A percentile compares a stretch with the other conserved stretches of the same genome.
These are phyloP conservation scores for Annulohypoxylon maeteangense DNA, from an alignment of 495 filamentous ascomycete species.

Conservation along the genomic window DNA sequence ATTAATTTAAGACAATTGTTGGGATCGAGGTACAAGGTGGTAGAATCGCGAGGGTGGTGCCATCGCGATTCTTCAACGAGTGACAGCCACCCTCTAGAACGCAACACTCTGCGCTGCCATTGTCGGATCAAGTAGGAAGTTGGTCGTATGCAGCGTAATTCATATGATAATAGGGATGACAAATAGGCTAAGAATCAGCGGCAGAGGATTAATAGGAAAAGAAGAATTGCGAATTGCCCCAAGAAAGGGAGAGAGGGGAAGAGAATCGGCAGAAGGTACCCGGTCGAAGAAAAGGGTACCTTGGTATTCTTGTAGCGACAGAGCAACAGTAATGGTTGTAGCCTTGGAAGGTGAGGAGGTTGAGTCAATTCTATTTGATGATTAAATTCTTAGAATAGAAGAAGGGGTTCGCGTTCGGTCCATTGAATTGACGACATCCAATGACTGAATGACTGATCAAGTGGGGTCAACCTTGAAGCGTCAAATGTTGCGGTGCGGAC, in stretches of 20 bases:
- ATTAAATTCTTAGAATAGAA: slow-evolving; percentile 18
- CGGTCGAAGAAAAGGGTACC: slow-evolving; percentile 17
- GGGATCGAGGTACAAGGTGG: slow-evolving; percentile 23
- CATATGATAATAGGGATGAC: slow-evolving; percentile 28
- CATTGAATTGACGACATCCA: neutral
- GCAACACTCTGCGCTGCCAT: slow-evolving; percentile 59
- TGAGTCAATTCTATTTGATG: slow-evolving; percentile 28
- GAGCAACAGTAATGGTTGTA: neutral
- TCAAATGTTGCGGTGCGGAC: no score
- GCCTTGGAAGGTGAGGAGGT: neutral
- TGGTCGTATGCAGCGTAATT: slow-evolving; percentile 30
- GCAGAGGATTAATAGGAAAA: slow-evolving; percentile 19
- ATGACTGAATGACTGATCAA: neutral
- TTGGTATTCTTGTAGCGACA: neutral
- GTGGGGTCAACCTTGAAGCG: neutral
- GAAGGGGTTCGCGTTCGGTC: neutral
- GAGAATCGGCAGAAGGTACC: slow-evolving; percentile 28
- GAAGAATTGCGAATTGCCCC: slow-evolving; percentile 19
- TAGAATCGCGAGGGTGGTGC: slow-evolving; percentile 60
- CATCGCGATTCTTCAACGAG: slow-evolving; percentile 58
- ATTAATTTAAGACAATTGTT: slow-evolving; percentile 35
- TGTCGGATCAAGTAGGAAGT: slow-evolving; percentile 35
- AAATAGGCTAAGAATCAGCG: slow-evolving; percentile 43
- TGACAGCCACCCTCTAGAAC: slow-evolving; percentile 63
- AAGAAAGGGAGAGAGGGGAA: slow-evolving; percentile 22